phyloP scores from a whole-genome alignment of 2,329 filamentous ascomycete genomes.

The Fusarium keratoplasticum region DNA sequence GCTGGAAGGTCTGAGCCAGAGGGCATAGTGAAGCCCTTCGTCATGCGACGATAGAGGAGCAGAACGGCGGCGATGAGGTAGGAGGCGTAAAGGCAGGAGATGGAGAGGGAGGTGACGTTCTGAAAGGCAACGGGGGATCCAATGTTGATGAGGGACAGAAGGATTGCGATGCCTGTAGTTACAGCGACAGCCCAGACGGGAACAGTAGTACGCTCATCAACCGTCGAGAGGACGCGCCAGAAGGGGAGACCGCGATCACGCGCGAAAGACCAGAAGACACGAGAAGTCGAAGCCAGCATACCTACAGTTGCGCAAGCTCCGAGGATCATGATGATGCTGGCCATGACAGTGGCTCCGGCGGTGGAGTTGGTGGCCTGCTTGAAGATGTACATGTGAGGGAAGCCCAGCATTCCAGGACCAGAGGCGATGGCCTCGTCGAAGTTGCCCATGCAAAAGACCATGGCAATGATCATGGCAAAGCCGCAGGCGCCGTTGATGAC shows the following conservation, averaged over 20 bases:
- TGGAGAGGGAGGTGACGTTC: constrained; percentile 47
- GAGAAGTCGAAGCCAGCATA: constrained; percentile 67
- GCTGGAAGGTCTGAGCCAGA: constrained; percentile 40
- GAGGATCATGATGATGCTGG: constrained; percentile 60
- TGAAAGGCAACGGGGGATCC: constrained; percentile 47
- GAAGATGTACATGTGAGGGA: constrained; percentile 71
- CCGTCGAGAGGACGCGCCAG: constrained; percentile 44
- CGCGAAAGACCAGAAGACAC: constrained; percentile 67
- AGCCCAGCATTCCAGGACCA: constrained; percentile 55
- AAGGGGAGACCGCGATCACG: constrained; percentile 48
- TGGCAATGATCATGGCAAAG: constrained; percentile 66
- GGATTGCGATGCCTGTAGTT: constrained; percentile 43
- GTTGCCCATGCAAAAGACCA: constrained; percentile 66
- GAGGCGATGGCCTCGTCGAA: constrained; percentile 56
- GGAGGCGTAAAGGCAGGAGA: constrained; percentile 46
- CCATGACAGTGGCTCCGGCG: constrained; percentile 62
- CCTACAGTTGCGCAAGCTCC: constrained; percentile 62
- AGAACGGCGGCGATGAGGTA: constrained; percentile 46
- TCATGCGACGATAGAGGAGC: constrained; percentile 46
- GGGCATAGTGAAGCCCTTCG: constrained; percentile 43
- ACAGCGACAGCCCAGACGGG: constrained; percentile 44
- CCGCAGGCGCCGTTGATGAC: constrained; percentile 64
- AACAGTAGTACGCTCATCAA: constrained; percentile 44
- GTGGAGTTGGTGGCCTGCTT: constrained; percentile 60
- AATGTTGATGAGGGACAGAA: constrained; percentile 50